Percentiles rank a stretch among this genome's conserved stretches.
phyloP scores from a whole-genome alignment of 768 basidiomycete species.

The Russula sp. region DNA sequence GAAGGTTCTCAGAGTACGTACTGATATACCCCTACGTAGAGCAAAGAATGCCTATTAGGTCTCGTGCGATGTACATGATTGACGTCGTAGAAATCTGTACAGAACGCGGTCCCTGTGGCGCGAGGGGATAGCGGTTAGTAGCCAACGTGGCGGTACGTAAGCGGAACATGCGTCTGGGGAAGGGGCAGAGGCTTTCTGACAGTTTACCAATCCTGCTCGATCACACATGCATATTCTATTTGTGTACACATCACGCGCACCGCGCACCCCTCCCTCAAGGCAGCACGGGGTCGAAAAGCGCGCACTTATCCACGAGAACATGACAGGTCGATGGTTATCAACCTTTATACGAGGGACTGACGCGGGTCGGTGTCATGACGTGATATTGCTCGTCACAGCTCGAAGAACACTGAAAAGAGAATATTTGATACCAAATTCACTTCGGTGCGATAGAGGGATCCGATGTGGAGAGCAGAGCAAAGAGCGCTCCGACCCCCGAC shows the following conservation, averaged over 20 bases:
- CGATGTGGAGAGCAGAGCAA: background rate
- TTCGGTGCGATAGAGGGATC: background rate
- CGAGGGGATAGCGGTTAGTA: background rate
- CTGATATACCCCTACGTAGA: background rate
- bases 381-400: background rate
- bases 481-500: background rate
- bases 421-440: background rate
- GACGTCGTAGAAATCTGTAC: slow-evolving; percentile 10
- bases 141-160: background rate
- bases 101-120: slow-evolving; percentile 14
- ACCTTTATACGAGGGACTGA: background rate
- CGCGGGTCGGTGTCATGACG: background rate
- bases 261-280: background rate
- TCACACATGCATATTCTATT: background rate
- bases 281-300: background rate
- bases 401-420: background rate
- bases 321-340: background rate
- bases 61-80: background rate
- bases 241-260: slow-evolving; percentile 1
- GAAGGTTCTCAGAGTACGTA: background rate
- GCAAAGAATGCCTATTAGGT: background rate
- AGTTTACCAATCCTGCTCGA: slow-evolving; percentile 13
- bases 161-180: background rate
- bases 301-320: background rate
- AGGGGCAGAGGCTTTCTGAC: background rate